Percentiles rank a stretch among this genome's conserved stretches.
Evolutionary conservation across 495 filamentous ascomycete genomes (phyloP).

Genomic region (Pyronema domesticum): DNA sequence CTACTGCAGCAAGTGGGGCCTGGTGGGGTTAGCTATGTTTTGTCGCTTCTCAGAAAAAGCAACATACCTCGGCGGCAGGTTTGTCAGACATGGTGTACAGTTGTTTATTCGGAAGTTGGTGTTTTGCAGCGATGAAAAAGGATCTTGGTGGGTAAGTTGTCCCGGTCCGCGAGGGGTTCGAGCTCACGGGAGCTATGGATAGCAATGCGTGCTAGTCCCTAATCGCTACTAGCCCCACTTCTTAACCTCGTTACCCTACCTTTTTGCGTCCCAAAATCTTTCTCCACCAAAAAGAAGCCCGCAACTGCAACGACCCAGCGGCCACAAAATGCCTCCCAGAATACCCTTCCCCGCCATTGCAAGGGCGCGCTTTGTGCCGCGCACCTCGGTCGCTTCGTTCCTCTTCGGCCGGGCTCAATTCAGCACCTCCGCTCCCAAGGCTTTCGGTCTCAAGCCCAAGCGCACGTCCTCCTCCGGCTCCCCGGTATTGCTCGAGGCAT

Average conservation of each 20-base stretch:
- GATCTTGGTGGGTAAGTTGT: neutral
- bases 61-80: neutral
- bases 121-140: neutral
- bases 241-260: neutral
- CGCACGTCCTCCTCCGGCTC: conserved; percentile 22
- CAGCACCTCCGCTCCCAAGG: conserved; percentile 8
- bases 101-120: neutral
- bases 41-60: too few relatives aligned
- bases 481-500: conserved; percentile 39
- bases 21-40: too few relatives aligned
- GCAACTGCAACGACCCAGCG: neutral
- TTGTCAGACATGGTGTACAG: neutral
- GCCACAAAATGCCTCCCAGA: conserved; percentile 12
- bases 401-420: conserved; percentile 5
- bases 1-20: too few relatives aligned
- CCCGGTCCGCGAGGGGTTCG: neutral
- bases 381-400: neutral
- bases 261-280: neutral
- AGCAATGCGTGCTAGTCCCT: neutral
- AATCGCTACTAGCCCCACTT: neutral
- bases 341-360: conserved; percentile 1
- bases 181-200: neutral
- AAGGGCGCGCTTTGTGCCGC: neutral
- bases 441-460: conserved; percentile 20
- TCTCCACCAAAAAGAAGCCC: neutral